Evolutionary conservation across 2,329 filamentous ascomycete species (phyloP), one percentile per base, ranked within the genome.

Genomic region (Colletotrichum chlorophyti): DNA sequence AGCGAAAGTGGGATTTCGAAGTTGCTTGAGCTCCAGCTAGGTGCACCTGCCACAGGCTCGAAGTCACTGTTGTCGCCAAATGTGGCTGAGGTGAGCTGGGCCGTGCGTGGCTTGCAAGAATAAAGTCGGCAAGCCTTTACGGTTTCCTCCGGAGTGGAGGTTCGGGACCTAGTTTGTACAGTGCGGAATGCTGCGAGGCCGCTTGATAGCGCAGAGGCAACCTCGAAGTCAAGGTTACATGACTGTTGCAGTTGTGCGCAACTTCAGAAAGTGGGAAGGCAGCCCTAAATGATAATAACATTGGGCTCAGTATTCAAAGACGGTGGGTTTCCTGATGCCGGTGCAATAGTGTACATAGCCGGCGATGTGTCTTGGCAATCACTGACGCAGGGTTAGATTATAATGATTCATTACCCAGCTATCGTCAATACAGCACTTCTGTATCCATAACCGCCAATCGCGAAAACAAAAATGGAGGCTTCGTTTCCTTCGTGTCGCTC

Each of bases 401-500:
- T 15, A 23, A 32, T 23, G 37, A 54, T 54, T 55, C 42, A 34
- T 59, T 54, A 19, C 26, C 35, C 27, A 42, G 41, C 37, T 23
- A 32, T 42, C 48, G 17, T 34, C 14, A 6, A 23, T 23, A 35
- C n/a, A n/a, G 11, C 9, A 29, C 29, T 35, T 38, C 27, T 48
- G 21, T 34, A 35, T 38, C 32, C 31, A 48, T 8, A 14, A 23
- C 32, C 38, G 23, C 29, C n/a, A 35, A 31, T 32, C 23, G 11
- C 26, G 35, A 40, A 27, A 7, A n/a, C 35, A n/a, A 46, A 41
- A 34, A 31, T 21, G 50, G 45, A 45, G 43, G n/a, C 51, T 15
- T 59, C 24, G 23, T 35, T 29, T 46, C 21, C 38, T 29, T 55
- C 43, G 32, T 60, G 14, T 60, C 45, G 45, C 50, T 23, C 23